Base-by-base conservation (phyloP, 805 yeast species). In the Suhomyces sp. region DNA sequence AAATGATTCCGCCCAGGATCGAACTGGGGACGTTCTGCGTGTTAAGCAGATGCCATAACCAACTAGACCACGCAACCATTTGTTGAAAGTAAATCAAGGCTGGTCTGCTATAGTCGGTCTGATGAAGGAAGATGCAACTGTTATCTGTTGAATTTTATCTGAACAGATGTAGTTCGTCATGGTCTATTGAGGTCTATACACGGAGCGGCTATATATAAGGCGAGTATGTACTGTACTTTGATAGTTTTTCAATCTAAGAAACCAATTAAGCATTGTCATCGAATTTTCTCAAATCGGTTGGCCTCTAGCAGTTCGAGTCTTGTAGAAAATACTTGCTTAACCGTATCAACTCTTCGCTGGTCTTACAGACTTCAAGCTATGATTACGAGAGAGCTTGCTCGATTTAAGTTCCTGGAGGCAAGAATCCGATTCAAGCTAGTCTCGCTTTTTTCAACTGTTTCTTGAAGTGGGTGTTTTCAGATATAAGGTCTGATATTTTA, bases 1-100 rank as follows among this genome's bases (percentile, higher is more conserved):
- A 38, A 31, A 19, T 91, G 97, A 90, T 87, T 90, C 86, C 88
- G 91, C 97, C 97, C 97, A 91, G 97, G 97, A 90, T 93, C 97
- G 97, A 93, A 93, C 97, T 91, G 97, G 97, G 97, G 97, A 93
- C 97, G 91, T 89, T 89, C 94, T 90, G 97, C 97, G 97, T 92
- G 97, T 92, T 90, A 92, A 90, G 97, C 97, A 91, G 94, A 89
- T 88, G 97, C 96, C 97, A 92, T 92, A 85, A 91, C 97, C 97
- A 77, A 91, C 97, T 91, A 91, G 97, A 91, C 97, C 97, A 91
- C 91, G 86, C 84, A 86, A 85, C 94, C 94, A 73, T 52, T 62
- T 66, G n/a, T 40, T 48, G 38, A 5, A n/a, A 12, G 1, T 3
- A 19, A n/a, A 1, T 5, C 9, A 6, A 6, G 6, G 6, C 3